phyloP scores from a whole-genome alignment of 345 rosid genomes.

The Citrus reticulata region DNA sequence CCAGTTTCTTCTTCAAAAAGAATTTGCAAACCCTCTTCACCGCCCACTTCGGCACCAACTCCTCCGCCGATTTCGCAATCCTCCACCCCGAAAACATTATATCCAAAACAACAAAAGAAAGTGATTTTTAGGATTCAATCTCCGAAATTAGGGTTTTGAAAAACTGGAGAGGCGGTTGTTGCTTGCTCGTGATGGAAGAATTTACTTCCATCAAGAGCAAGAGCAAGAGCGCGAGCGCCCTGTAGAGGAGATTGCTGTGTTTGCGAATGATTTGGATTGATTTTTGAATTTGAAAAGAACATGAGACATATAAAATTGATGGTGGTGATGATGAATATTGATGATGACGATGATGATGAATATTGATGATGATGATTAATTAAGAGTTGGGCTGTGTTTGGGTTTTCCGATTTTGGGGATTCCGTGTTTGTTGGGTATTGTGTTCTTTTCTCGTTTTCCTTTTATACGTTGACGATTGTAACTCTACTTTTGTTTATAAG shows the following conservation, averaged over 20 bases:
- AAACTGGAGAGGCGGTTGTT: not conserved
- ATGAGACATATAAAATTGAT: not conserved
- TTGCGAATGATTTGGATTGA: not conserved
- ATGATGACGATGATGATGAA: too few relatives aligned
- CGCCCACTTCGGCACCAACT: constrained; percentile 77
- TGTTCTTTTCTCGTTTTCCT: not conserved
- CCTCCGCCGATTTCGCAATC: constrained; percentile 76
- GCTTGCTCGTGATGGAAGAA: constrained; percentile 20
- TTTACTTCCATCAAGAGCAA: constrained; percentile 26
- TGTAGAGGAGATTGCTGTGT: not conserved
- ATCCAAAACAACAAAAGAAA: not conserved
- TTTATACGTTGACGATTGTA: too few relatives aligned
- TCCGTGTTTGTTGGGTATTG: not conserved
- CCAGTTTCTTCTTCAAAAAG: constrained; percentile 87
- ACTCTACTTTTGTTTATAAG: too few relatives aligned
- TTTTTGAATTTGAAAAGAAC: not conserved
- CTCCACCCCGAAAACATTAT: constrained; percentile 51
- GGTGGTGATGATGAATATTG: not conserved
- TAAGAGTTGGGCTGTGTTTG: not conserved
- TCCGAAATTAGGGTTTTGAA: constrained; percentile 5
- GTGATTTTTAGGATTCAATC: not conserved
- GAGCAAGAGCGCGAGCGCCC: not conserved
- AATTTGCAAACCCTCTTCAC: constrained; percentile 80
- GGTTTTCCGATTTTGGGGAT: not conserved
- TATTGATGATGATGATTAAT: not conserved